These are phyloP conservation scores for Escallonia herrerae DNA, from an alignment of 129 eudicot genomes.

Conservation along the genomic window DNA sequence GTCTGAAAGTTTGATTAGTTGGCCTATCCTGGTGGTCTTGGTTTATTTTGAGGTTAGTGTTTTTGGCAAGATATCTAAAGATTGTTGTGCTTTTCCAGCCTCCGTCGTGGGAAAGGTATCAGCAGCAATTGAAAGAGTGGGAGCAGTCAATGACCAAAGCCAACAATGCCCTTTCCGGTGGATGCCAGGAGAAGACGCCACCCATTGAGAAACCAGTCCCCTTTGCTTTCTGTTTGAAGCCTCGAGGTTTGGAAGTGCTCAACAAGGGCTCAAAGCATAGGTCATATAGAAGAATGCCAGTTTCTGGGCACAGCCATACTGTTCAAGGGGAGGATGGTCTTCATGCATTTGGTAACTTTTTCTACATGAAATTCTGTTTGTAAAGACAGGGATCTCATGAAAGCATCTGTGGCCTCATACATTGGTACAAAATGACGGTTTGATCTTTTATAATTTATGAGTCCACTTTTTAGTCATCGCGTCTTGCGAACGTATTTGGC, in stretches of 20 bases:
- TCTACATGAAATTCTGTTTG: background rate
- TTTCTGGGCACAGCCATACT: constrained; percentile 50
- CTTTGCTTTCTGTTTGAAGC: constrained; percentile 90
- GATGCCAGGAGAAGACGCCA: constrained; percentile 53
- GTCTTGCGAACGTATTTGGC: too few species aligned
- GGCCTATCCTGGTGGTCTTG: background rate
- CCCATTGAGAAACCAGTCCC: constrained; percentile 71
- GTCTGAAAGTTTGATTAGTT: too few species aligned
- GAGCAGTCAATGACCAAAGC: constrained; percentile 41
- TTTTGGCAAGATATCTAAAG: background rate
- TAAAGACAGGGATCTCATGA: too few species aligned
- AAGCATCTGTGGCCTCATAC: too few species aligned
- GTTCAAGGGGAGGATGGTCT: constrained; percentile 47
- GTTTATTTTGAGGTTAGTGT: background rate
- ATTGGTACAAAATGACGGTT: too few species aligned
- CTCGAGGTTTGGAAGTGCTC: constrained; percentile 73
- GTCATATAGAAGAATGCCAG: constrained; percentile 63
- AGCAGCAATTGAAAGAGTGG: constrained; percentile 76
- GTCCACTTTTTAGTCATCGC: too few species aligned
- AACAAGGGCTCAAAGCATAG: constrained; percentile 84
- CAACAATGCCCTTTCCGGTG: constrained; percentile 25
- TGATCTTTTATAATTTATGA: too few species aligned
- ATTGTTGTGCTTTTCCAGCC: constrained; percentile 44
- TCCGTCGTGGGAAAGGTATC: constrained; percentile 88
- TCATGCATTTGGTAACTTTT: constrained; percentile 46